Evolutionary conservation across 2,329 filamentous ascomycete genomes (phyloP).

Genomic region (Didymella lethalis): DNA sequence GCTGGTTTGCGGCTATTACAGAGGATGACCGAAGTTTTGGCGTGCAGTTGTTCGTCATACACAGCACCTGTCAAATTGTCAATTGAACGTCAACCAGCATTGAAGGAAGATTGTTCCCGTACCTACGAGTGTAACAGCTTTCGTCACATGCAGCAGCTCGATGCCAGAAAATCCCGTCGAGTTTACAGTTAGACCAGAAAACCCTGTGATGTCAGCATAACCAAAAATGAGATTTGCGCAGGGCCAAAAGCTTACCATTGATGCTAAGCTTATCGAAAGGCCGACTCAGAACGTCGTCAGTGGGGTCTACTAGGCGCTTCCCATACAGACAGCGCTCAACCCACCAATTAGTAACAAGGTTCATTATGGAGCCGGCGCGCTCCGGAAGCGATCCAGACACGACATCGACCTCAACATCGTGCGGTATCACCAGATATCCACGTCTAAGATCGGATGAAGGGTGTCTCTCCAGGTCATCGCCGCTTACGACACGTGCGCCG

Average conservation of each 20-base stretch:
- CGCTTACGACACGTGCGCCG: constrained; percentile 46
- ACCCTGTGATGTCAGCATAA: constrained; percentile 57
- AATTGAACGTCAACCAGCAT: constrained; percentile 13
- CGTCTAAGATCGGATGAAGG: constrained; percentile 39
- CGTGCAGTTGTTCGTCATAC: constrained; percentile 80
- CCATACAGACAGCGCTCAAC: constrained; percentile 86
- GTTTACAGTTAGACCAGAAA: constrained; percentile 74
- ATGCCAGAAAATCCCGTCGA: constrained; percentile 85
- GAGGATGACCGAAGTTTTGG: constrained; percentile 78
- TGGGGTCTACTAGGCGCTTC: constrained; percentile 74
- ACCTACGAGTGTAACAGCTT: constrained; percentile 76
- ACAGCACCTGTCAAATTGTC: constrained; percentile 64
- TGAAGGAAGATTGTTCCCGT: constrained; percentile 28
- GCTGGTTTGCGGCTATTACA: constrained; percentile 67
- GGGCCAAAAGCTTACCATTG: constrained; percentile 50
- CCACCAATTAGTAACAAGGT: constrained; percentile 85
- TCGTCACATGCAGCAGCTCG: constrained; percentile 84
- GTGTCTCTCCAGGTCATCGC: constrained; percentile 36
- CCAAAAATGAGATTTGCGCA: constrained; percentile 12
- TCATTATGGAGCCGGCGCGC: constrained; percentile 42
- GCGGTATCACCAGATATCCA: constrained; percentile 57
- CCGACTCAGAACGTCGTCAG: constrained; percentile 74
- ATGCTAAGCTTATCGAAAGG: constrained; percentile 78
- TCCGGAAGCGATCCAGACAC: constrained; percentile 41
- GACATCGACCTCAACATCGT: constrained; percentile 50